phyloP scores from a whole-genome alignment of 192 early-diverging fungal genomes.

The Spizellomyces sp. region DNA sequence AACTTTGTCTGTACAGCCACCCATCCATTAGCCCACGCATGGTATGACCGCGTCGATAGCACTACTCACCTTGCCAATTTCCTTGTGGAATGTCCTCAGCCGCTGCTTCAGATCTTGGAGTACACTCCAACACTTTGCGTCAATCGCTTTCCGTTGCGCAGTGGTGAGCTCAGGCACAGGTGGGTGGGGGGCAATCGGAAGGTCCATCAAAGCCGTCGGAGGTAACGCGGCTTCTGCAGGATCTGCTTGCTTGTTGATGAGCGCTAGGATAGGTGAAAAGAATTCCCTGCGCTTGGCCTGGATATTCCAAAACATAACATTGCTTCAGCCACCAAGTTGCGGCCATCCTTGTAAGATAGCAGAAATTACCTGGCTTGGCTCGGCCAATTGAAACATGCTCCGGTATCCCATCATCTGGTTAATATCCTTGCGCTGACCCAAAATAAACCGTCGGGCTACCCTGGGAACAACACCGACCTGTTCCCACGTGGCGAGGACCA shows the following conservation, averaged over 20 bases:
- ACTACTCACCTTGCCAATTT: slow-evolving; percentile 46
- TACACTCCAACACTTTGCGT: slow-evolving; percentile 55
- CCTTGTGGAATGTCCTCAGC: slow-evolving; percentile 58
- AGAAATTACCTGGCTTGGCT: slow-evolving; percentile 29
- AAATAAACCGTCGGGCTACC: background rate
- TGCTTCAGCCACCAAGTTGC: slow-evolving; percentile 1
- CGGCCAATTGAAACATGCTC: background rate
- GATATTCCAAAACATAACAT: background rate
- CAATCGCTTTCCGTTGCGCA: slow-evolving; percentile 48
- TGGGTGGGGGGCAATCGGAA: slow-evolving; percentile 53
- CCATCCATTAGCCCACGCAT: background rate
- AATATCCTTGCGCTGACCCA: slow-evolving; percentile 14
- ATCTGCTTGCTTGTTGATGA: slow-evolving; percentile 36
- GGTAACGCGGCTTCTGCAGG: background rate
- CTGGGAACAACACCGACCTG: background rate
- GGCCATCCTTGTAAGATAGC: background rate
- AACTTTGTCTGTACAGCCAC: slow-evolving; percentile 32
- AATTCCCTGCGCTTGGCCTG: slow-evolving; percentile 35
- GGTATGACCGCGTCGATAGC: background rate
- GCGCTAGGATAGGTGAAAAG: slow-evolving; percentile 40
- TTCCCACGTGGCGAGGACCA: slow-evolving; percentile 33
- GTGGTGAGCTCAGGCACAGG: slow-evolving; percentile 53
- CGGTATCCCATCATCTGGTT: slow-evolving; percentile 21
- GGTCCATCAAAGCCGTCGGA: slow-evolving; percentile 35
- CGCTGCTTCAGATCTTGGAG: slow-evolving; percentile 57